Evolutionary conservation across 176 grass and related monocot genomes (phyloP), one percentile per base, ranked within the genome.

Genomic region (Rhynchospora tenuis): DNA sequence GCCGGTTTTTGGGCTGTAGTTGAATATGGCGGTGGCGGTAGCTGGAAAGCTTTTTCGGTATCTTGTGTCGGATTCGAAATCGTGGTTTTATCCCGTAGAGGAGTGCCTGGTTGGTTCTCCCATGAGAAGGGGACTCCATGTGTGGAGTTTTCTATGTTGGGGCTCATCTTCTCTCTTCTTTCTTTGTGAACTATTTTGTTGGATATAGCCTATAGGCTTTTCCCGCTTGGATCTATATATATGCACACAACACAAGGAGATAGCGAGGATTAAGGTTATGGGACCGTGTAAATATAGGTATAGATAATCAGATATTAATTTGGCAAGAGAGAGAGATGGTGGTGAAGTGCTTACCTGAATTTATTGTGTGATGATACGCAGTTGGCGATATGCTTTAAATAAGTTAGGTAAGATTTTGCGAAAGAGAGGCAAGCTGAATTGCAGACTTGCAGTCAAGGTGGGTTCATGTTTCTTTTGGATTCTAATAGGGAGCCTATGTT

Each of bases 81-180:
- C 66, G 59, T 22, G 16, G 43, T 81, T 66, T 56, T 58, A 9
- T 28, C 68, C 71, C 45, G 52, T 73, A 79, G 78, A 86, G 22
- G 86, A 7, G 80, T 74, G 8, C 88, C 88, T 4, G 88, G 84
- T 61, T 87, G 61, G 27, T 90, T 86, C 84, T 90, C 88, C 88
- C 88, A 86, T 67, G 88, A 86, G 63, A 90, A 90, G 27, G 88
- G 84, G 0, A 90, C 74, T 50, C 64, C 83, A 15, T 59, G 26
- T 29, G 33, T 79, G 26, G 60, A 75, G 19, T 51, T 59, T 43
- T 47, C 59, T 33, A 48, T 64, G 82, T 84, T 52, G 12, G 22
- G 33, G 52, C 82, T 88, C 87, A 88, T 88, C 23, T 67, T 55
- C 45, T 15, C 7, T 48, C 13, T 64, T 45, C 14, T 86, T 52